Conservation (phyloP, 208 protist genomes). For the Leishmania tarentolae region DNA sequence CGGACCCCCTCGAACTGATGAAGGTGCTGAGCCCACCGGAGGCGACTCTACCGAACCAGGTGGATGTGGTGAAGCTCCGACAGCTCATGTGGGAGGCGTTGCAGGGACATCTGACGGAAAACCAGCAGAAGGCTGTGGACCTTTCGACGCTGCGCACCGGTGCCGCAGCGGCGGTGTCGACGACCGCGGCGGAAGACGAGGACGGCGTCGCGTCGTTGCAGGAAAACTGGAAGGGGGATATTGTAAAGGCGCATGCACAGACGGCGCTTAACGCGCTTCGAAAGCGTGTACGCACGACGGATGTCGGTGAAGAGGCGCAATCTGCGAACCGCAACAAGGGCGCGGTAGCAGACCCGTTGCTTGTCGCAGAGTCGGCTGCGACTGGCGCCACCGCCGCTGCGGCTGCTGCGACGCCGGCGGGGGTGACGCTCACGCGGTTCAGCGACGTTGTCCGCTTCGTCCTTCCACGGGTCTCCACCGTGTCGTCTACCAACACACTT, state of each 20-base stretch:
- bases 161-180: neutral
- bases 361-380: neutral
- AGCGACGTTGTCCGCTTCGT: constrained; percentile 68
- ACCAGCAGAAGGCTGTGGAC: constrained; percentile 22
- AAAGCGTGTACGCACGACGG: constrained; percentile 10
- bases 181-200: constrained; percentile 6
- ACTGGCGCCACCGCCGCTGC: neutral
- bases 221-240: neutral
- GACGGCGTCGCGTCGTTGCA: neutral
- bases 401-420: neutral
- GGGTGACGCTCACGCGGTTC: constrained; percentile 36
- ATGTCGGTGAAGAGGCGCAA: constrained; percentile 18
- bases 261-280: constrained; percentile 28
- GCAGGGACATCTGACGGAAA: constrained; percentile 35
- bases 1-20: constrained; percentile 42
- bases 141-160: constrained; percentile 13
- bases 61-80: constrained; percentile 83
- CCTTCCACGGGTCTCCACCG: constrained; percentile 61
- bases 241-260: constrained; percentile 37
- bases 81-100: constrained; percentile 81
- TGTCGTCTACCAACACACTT: constrained; percentile 79
- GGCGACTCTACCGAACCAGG: constrained; percentile 75
- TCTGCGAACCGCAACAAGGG: neutral
- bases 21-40: constrained; percentile 62
- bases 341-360: neutral